These are phyloP conservation scores for Botrytis tulipae DNA, from an alignment of 2,329 filamentous ascomycete species.

Conservation along the genomic window DNA sequence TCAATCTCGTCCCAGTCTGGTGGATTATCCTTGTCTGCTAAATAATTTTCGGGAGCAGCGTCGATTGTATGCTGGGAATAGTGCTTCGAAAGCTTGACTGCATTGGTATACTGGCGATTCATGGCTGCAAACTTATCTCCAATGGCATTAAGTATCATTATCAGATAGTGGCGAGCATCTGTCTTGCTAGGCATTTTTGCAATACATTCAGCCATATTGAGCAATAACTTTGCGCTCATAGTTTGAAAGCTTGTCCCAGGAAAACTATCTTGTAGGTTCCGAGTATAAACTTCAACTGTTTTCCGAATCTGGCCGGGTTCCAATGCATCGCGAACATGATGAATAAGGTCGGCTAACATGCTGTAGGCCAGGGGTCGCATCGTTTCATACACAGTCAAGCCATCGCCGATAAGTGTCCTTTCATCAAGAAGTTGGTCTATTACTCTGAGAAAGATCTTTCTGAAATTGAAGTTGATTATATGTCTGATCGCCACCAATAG, in stretches of 20 bases:
- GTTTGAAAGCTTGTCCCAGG: conserved; percentile 98
- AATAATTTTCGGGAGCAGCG: conserved; percentile 70
- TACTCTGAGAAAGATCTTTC: conserved; percentile 89
- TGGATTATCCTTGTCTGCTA: conserved; percentile 74
- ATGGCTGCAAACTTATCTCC: conserved; percentile 97
- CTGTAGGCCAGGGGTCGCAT: conserved; percentile 95
- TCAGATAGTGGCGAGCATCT: conserved; percentile 90
- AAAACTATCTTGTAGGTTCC: conserved; percentile 91
- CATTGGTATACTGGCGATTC: conserved; percentile 94
- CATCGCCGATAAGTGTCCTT: conserved; percentile 90
- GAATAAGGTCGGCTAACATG: conserved; percentile 96
- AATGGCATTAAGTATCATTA: conserved; percentile 97
- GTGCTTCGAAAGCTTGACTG: conserved; percentile 83
- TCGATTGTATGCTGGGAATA: conserved; percentile 66
- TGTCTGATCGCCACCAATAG: conserved; percentile 93
- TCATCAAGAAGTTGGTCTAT: conserved; percentile 96
- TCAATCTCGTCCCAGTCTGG: conserved; percentile 98
- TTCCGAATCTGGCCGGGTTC: conserved; percentile 87
- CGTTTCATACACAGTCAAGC: conserved; percentile 92
- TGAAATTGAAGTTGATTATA: conserved; percentile 98
- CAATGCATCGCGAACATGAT: conserved; percentile 90
- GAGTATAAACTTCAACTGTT: conserved; percentile 96
- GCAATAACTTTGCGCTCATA: conserved; percentile 94
- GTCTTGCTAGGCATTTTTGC: conserved; percentile 89
- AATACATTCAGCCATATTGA: conserved; percentile 99